Conservation (phyloP, 1,284 basidiomycete species). For the Malassezia pachydermatis region DNA sequence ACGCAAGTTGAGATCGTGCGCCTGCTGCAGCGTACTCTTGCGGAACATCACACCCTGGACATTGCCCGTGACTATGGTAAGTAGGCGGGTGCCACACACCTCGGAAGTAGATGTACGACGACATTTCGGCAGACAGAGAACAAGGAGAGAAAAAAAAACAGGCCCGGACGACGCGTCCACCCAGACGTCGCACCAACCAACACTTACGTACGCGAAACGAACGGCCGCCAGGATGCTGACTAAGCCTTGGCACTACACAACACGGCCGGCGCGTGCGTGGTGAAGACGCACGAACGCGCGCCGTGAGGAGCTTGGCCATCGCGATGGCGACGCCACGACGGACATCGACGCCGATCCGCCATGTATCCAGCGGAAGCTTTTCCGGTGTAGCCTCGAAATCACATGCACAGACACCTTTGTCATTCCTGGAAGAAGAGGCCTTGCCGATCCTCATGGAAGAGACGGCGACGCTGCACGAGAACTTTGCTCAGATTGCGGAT, state of each 20-base stretch:
- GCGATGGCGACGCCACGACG: conserved; percentile 26
- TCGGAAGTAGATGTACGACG: conserved; percentile 17
- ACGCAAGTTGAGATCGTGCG: conserved; percentile 12
- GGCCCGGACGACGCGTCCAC: too few relatives aligned
- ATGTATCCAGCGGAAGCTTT: conserved; percentile 81
- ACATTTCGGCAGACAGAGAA: too few relatives aligned
- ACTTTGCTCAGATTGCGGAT: conserved; percentile 61
- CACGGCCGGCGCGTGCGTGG: too few relatives aligned
- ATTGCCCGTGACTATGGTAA: conserved; percentile 9
- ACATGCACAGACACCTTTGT: conserved; percentile 64
- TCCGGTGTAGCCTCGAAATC: conserved; percentile 59
- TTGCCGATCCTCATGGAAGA: conserved; percentile 79
- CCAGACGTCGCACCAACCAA: too few relatives aligned
- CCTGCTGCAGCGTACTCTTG: conserved; percentile 13
- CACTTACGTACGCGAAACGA: too few relatives aligned
- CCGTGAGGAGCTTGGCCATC: not conserved
- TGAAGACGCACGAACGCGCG: not conserved
- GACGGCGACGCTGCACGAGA: conserved; percentile 64
- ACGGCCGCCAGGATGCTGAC: too few relatives aligned
- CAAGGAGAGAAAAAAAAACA: too few relatives aligned
- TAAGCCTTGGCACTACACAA: too few relatives aligned
- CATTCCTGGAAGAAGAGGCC: conserved; percentile 66
- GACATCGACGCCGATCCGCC: conserved; percentile 63
- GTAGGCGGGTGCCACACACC: conserved; percentile 5
- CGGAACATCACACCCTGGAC: conserved; percentile 19